phyloP scores from a whole-genome alignment of 2,329 filamentous ascomycete genomes.

The Cercospora sojina region DNA sequence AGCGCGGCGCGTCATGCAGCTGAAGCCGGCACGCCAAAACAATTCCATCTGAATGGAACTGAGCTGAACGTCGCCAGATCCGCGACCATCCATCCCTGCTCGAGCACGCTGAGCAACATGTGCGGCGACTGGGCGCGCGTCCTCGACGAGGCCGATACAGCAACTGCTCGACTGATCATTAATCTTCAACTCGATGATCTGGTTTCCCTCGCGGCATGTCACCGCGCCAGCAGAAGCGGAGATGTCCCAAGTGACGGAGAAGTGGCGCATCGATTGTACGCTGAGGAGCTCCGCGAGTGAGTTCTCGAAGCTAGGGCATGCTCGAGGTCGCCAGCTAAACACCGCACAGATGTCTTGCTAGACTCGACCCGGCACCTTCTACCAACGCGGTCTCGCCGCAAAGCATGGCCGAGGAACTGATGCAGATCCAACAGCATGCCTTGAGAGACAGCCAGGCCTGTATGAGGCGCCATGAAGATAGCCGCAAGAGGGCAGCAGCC shows the following conservation, averaged over 20 bases:
- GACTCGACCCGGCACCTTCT: background rate
- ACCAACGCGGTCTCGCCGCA: background rate
- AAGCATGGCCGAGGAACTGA: background rate
- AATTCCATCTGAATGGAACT: background rate
- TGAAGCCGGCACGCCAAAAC: background rate
- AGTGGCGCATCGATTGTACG: background rate
- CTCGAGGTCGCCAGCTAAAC: background rate
- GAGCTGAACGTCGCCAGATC: background rate
- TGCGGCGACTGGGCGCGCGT: constrained; percentile 4
- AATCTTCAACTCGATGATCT: background rate
- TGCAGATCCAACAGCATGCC: background rate
- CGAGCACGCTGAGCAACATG: background rate
- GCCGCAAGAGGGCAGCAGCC: background rate
- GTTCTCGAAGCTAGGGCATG: background rate
- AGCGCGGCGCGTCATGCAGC: background rate
- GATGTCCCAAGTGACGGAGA: background rate
- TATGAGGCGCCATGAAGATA: background rate
- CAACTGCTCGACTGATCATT: constrained; percentile 1
- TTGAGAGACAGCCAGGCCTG: background rate
- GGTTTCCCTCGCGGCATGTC: background rate
- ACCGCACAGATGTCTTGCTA: background rate
- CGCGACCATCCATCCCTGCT: background rate
- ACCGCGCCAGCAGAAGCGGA: background rate
- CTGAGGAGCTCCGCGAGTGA: constrained; percentile 1
- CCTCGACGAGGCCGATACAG: background rate